A percentile compares a stretch with the other conserved stretches of the same genome.
phyloP scores from a whole-genome alignment of 768 basidiomycete genomes.

The Leccinum rimulosum region DNA sequence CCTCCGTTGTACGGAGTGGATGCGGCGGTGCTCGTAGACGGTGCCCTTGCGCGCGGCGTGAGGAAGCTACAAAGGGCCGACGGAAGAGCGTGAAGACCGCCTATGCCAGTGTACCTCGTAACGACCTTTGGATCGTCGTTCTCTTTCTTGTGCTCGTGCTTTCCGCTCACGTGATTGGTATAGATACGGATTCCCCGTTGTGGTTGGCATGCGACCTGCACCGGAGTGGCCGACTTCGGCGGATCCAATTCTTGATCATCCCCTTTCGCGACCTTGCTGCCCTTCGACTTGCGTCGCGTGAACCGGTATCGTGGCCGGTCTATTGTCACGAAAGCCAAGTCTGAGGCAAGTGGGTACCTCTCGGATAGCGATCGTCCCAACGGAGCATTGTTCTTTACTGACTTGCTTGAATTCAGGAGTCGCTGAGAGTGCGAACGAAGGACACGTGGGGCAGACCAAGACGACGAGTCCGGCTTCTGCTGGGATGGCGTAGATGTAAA shows the following conservation, averaged over 20 bases:
- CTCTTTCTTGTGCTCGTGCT: constrained; percentile 1
- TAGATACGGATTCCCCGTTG: neutral
- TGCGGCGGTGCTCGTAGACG: constrained; percentile 23
- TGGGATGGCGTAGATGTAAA: constrained; percentile 21
- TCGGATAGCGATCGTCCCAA: constrained; percentile 28
- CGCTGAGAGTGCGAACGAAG: constrained; percentile 29
- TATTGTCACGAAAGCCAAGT: constrained; percentile 24
- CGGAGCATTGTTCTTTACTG: neutral
- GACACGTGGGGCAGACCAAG: constrained; percentile 18
- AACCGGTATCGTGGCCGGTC: constrained; percentile 22
- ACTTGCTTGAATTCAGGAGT: neutral
- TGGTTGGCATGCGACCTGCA: neutral
- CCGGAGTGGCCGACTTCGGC: neutral
- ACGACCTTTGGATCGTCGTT: neutral
- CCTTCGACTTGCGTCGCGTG: constrained; percentile 12
- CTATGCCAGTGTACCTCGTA: neutral
- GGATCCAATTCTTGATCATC: neutral
- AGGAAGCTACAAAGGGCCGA: constrained; percentile 11
- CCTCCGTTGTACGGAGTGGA: constrained; percentile 4
- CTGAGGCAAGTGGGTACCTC: constrained; percentile 17
- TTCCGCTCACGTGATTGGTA: neutral
- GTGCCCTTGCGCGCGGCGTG: constrained; percentile 15
- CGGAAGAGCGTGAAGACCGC: constrained; percentile 2
- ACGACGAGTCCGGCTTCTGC: neutral
- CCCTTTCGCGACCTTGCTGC: neutral